Base-by-base conservation (phyloP, 2,329 filamentous ascomycete species). In the Nigrospora oryzae region DNA sequence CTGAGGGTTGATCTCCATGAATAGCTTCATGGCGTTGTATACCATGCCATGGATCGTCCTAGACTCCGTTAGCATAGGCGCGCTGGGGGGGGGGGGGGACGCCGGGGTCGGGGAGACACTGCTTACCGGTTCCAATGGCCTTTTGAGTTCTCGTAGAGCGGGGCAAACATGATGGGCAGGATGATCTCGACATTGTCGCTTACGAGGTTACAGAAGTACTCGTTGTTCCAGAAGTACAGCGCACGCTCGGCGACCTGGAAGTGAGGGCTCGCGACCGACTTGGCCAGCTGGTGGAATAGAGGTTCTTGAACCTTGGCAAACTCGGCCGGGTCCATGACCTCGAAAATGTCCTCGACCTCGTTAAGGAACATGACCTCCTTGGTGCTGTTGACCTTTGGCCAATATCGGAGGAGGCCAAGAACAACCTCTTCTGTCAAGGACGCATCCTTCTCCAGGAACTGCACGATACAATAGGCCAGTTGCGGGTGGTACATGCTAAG, bases 351-450 rank as follows among this genome's bases (percentile, higher is more conserved):
- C 65, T 98, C 93, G 32, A 98, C 91, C 66, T 98, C 93, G 58
- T 98, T 98, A 56, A 98, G 73, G 69, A 94, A 98, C 93, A 98
- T 98, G 61, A 98, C 93, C 67, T 98, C 93, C 68, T 98, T 98
- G 43, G 93, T 98, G 68, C 93, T 97, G 69, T 98, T 98, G 57
- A 95, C 89, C 74, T 98, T 98, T 40, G 93, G 93, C 93, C 93
- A 98, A 66, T 96, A 98, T 55, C 93, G 84, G 51, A 98, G 75
- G 45, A 98, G 75, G 38, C 93, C 93, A 53, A 97, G 81, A 40
- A 98, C 93, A 50, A 97, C 89, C 71, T 98, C 93, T 79, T 98
- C 93, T 11, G 93, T 98, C 59, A 98, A 74, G 15, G 88, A 90
- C 3, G 93, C 89, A 64, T 98, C 93, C 69, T 98, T 98, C 64